Evolutionary conservation across 2,329 filamentous ascomycete species (phyloP).

Genomic region (Madurella mycetomatis): DNA sequence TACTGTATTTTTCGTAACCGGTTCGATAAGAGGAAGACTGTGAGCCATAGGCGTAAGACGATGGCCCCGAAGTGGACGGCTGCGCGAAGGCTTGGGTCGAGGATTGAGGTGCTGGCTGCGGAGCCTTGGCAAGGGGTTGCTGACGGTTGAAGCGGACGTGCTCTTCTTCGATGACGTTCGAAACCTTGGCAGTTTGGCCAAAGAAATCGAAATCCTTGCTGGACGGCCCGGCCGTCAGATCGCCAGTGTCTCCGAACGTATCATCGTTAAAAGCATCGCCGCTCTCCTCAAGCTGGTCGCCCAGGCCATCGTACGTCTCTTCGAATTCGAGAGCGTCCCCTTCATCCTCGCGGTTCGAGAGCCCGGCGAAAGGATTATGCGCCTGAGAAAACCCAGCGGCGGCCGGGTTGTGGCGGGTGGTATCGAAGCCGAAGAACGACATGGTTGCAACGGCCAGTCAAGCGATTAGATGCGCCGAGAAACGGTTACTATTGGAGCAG

Average conservation of each 20-base stretch:
- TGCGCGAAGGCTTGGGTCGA: constrained; percentile 27
- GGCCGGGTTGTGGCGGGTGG: constrained; percentile 61
- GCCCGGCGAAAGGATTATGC: constrained; percentile 82
- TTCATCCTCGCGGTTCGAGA: constrained; percentile 62
- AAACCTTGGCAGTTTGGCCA: constrained; percentile 81
- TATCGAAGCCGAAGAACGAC: constrained; percentile 91
- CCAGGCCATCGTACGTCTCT: constrained; percentile 93
- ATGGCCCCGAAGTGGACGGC: constrained; percentile 30
- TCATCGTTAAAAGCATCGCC: constrained; percentile 96
- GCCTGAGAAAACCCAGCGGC: constrained; percentile 78
- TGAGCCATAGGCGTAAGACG: constrained; percentile 36
- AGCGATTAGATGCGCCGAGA: neutral
- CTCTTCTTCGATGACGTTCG: constrained; percentile 84
- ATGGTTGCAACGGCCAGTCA: constrained; percentile 42
- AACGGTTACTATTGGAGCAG: constrained; percentile 13
- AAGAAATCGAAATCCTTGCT: constrained; percentile 98
- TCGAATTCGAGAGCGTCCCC: constrained; percentile 73
- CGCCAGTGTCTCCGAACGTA: constrained; percentile 65
- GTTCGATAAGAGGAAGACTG: constrained; percentile 51
- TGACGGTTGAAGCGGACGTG: constrained; percentile 78
- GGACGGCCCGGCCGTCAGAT: constrained; percentile 47
- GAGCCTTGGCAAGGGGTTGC: constrained; percentile 52
- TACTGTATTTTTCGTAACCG: constrained; percentile 88
- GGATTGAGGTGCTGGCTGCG: constrained; percentile 30
- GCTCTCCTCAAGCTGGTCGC: constrained; percentile 83